These are phyloP conservation scores for Blastobotrys terrestris DNA, from an alignment of 805 yeast genomes.

Conservation along the genomic window DNA sequence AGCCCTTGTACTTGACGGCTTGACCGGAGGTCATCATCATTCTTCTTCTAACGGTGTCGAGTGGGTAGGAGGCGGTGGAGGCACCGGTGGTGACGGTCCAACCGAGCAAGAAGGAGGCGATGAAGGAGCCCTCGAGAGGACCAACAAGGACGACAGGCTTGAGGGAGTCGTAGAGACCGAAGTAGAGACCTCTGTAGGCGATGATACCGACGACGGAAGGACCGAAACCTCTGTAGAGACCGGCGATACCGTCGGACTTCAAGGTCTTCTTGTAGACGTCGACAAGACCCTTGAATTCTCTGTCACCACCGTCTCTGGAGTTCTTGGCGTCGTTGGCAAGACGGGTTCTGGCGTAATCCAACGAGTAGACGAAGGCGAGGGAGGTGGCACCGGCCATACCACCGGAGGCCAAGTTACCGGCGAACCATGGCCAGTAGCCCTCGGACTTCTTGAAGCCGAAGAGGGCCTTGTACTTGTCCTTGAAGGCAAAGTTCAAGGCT, in stretches of 20 bases:
- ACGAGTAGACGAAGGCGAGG: constrained; percentile 86
- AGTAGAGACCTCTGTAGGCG: constrained; percentile 99
- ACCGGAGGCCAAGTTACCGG: constrained; percentile 98
- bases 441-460: constrained; percentile 97
- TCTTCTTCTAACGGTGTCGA: constrained; percentile 99
- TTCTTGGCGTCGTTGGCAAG: constrained; percentile 97
- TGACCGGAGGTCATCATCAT: constrained; percentile 99
- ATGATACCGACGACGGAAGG: constrained; percentile 96
- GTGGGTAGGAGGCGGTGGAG: constrained; percentile 97
- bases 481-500: constrained; percentile 97
- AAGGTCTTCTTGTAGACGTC: constrained; percentile 96
- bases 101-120: constrained; percentile 93
- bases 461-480: constrained; percentile 92
- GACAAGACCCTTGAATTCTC: constrained; percentile 95
- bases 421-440: constrained; percentile 89
- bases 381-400: constrained; percentile 98
- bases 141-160: constrained; percentile 94
- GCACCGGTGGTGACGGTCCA: constrained; percentile 99
- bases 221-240: constrained; percentile 99
- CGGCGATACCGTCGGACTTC: constrained; percentile 94
- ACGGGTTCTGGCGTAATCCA: constrained; percentile 98
- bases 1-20: constrained; percentile 94
- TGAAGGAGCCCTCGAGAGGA: constrained; percentile 88
- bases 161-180: constrained; percentile 94
- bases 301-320: constrained; percentile 71